Base-by-base conservation (phyloP, 352 stramenopile species). In the Globisporangium camurandrum region DNA sequence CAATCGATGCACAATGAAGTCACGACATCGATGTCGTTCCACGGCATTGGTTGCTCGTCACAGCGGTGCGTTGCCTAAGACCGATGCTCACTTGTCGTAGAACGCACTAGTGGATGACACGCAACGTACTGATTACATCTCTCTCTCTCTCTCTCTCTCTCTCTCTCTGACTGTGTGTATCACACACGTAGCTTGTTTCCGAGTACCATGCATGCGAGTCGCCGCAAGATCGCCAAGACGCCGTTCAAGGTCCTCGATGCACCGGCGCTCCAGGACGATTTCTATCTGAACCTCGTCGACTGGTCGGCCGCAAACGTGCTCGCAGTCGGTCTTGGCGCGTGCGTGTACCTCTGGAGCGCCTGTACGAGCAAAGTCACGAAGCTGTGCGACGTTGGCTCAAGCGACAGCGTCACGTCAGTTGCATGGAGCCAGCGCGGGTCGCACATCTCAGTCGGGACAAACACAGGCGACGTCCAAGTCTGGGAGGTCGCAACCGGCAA, bases 181-280 rank as follows among this genome's bases (percentile, higher is more conserved):
- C 8, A 4, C 14, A 14, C 24, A 14, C 37, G 16, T 30, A 56
- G 54, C 14, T n/a, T 64, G 34, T 20, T 61, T 11, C 30, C 53
- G 19, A 60, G 28, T 24, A 59, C 42, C 24, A 53, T 55, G n/a
- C 54, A 69, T 24, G 66, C 69, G 44, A 56, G 59, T 1, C 62
- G 73, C 7, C 69, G 79, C 57, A 82, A 84, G 45, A 98, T 98
- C 64, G 61, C 88, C 12, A 96, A 96, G 54, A 86, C 90, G 19
- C 93, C 95, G 1, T 98, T 97, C 51, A 98, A 98, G 73, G 88
- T 98, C n/a, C 67, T 99, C 24, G 95, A 98, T 71, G 96, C 96
- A 17, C 96, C 96, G 2, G 74, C 83, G 9, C 69, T 99, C 5
- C 87, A 98, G 61, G 96, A 99, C 68, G 96, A 99, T 64, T 99